phyloP scores from a whole-genome alignment of 441 rosid genomes.

The Hypseocharis bilobata region DNA sequence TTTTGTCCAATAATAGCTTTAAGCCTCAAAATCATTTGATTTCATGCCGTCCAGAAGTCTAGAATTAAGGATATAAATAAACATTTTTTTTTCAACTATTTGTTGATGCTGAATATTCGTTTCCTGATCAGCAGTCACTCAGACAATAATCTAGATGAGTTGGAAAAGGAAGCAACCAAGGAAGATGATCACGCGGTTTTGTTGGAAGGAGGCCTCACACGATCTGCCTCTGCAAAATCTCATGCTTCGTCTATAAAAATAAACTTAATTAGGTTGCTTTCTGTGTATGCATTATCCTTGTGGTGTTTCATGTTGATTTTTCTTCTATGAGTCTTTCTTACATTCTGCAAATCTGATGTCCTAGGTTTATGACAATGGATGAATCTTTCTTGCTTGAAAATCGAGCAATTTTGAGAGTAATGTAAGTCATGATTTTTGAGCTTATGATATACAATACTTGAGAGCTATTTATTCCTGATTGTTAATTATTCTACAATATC shows the following conservation, averaged over 20 bases:
- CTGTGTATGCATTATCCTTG: not conserved
- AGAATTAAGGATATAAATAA: not conserved
- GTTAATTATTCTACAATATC: constrained; percentile 17
- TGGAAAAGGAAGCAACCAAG: constrained; percentile 48
- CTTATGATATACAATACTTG: not conserved
- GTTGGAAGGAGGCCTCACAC: constrained; percentile 79
- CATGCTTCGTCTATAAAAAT: constrained; percentile 50
- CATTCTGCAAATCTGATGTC: constrained; percentile 13
- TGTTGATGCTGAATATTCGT: constrained; percentile 14
- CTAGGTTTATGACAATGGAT: constrained; percentile 81
- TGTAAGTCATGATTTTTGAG: constrained; percentile 39
- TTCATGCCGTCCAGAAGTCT: not conserved
- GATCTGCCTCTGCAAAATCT: constrained; percentile 61
- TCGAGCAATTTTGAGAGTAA: constrained; percentile 71
- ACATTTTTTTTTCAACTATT: not conserved
- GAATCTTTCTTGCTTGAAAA: constrained; percentile 86
- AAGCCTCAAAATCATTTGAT: too few species aligned
- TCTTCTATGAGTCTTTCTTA: constrained; percentile 19
- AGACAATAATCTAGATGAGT: constrained; percentile 57
- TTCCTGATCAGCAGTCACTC: constrained; percentile 58
- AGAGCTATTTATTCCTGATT: constrained; percentile 1
- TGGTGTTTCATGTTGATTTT: constrained; percentile 11
- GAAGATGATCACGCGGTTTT: constrained; percentile 81
- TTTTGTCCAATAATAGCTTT: not conserved
- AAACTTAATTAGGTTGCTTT: constrained; percentile 61